A percentile compares a stretch with the other conserved stretches of the same genome.
These are phyloP conservation scores for Eutrema japonicum DNA, from an alignment of 345 rosid species.

Conservation along the genomic window DNA sequence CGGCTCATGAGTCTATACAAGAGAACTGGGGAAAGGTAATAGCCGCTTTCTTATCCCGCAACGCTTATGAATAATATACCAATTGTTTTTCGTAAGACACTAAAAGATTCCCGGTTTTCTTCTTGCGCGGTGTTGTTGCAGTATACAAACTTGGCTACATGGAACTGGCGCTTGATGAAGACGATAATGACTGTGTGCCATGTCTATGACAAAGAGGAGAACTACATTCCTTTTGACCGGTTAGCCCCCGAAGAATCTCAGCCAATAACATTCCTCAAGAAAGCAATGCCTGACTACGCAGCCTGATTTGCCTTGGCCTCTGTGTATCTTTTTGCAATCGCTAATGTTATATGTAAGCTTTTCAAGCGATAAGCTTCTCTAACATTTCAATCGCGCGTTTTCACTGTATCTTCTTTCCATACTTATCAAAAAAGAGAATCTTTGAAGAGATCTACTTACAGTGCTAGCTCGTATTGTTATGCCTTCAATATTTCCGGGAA, in stretches of 20 bases:
- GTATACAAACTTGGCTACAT: constrained; percentile 81
- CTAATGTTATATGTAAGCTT: constrained; percentile 25
- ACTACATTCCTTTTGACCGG: constrained; percentile 70
- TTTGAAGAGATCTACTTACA: not conserved
- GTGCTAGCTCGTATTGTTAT: not conserved
- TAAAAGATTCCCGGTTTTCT: not conserved
- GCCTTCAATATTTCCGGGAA: not conserved
- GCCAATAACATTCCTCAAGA: constrained; percentile 74
- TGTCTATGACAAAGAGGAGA: constrained; percentile 70
- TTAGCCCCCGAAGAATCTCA: constrained; percentile 73
- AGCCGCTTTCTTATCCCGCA: not conserved
- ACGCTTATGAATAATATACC: not conserved
- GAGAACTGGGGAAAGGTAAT: constrained; percentile 93
- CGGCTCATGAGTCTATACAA: constrained; percentile 76
- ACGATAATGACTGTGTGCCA: constrained; percentile 90
- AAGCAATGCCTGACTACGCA: constrained; percentile 72
- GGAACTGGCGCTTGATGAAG: constrained; percentile 97
- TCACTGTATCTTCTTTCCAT: constrained; percentile 17
- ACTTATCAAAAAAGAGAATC: constrained; percentile 19
- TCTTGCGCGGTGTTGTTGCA: constrained; percentile 43
- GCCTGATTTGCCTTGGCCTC: constrained; percentile 24
- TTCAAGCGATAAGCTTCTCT: constrained; percentile 28
- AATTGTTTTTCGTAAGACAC: not conserved
- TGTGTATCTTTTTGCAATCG: too few species aligned
- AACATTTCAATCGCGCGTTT: constrained; percentile 10